phyloP scores from a whole-genome alignment of 75 land plant species.

The Cryptomeria japonica region DNA sequence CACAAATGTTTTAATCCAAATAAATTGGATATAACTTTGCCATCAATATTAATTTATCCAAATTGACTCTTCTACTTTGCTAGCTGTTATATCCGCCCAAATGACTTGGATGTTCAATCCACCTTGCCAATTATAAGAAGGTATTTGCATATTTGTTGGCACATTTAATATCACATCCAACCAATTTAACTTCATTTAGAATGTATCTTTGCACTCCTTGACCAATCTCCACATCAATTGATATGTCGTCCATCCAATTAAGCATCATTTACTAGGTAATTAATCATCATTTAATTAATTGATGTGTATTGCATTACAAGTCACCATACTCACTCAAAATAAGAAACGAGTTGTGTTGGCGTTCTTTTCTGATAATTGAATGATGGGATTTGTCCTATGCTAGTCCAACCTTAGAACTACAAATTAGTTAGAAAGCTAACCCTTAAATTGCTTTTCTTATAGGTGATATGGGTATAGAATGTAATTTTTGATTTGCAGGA shows the following conservation, averaged over 20 bases:
- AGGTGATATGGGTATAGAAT: not conserved
- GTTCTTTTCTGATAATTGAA: not conserved
- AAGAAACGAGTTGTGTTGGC: not conserved
- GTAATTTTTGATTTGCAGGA: not conserved
- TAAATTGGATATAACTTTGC: not conserved
- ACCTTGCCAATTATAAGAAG: not conserved
- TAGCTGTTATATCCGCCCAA: too few relatives aligned
- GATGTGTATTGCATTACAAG: not conserved
- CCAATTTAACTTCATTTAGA: not conserved
- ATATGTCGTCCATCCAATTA: not conserved
- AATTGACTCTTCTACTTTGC: not conserved
- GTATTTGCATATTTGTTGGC: not conserved
- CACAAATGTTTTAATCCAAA: not conserved
- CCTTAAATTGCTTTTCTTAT: not conserved
- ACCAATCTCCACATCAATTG: not conserved
- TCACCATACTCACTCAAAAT: not conserved
- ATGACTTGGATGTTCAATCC: not conserved
- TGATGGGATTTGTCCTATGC: not conserved
- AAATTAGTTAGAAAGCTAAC: not conserved
- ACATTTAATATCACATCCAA: not conserved
- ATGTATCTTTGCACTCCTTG: not conserved
- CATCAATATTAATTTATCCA: not conserved
- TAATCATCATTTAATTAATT: not conserved
- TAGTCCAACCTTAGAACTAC: not conserved
- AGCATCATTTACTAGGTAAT: not conserved